Base-by-base conservation (phyloP, 371 early-diverging fungal genomes). In the Lichtheimia hyalospora region DNA sequence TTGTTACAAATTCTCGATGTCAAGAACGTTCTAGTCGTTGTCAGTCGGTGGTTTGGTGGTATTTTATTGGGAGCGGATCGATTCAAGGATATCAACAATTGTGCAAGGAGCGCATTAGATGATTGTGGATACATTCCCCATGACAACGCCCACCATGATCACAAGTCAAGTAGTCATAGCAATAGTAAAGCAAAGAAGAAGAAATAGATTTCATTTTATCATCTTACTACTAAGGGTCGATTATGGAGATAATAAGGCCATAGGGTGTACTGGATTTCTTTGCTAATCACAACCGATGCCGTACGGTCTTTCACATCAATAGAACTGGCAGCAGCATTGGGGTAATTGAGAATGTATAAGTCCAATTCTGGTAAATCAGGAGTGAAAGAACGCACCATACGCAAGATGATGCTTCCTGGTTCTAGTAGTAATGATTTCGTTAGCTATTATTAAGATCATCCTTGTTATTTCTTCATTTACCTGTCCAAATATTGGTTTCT, bases 31-130 rank as follows among this genome's bases (percentile, higher is more conserved):
- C 79, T 92, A 8, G 95, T 95, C 2, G 85, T 95, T 0, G 95
- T 96, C 8, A 83, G 90, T 3, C 76, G 97, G 42, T 96, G 94
- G 94, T 97, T 88, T 71, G 96, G 97, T 5, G 97, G 96, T 10
- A 83, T 89, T 16, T 81, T 87, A 48, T 65, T 94, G 49, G 93
- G 92, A 0, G 90, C 92, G 2, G 92, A 89, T 68, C 78, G 97
- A 39, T 97, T 97, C 79, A 92, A 92, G 63, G 89, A 91, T 54
- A 97, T 97, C 65, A 96, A 94, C 65, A 92, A 92, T 60, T 81
- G 80, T 12, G 95, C 95, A 3, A 71, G 93, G 41, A 79, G 73
- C 16, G 77, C 90, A 15, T 65, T 96, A 28, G 89, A 84, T 27
- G 71, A 81, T 7, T 83, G 80, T 54, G 91, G 92, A 0, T 84